phyloP scores from a whole-genome alignment of 1,139 yeast species.

The Sugiyamaella sp. region DNA sequence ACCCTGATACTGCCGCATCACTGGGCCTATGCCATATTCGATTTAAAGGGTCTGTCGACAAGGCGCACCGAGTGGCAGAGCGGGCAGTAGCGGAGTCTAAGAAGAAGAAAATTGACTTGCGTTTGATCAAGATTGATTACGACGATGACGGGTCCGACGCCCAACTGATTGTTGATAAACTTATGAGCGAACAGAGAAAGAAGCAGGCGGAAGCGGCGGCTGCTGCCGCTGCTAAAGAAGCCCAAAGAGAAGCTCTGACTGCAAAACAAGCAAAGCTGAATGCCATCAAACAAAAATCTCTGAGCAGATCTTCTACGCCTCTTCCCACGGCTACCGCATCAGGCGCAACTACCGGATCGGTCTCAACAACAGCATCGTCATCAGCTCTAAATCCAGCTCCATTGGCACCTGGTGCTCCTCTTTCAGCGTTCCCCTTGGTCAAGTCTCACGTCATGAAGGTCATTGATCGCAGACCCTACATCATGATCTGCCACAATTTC shows the following conservation, averaged over 20 bases:
- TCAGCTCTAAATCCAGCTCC: neutral
- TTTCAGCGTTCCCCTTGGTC: slow-evolving; percentile 16
- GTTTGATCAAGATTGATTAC: slow-evolving; percentile 38
- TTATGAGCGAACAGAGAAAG: slow-evolving; percentile 19
- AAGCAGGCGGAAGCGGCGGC: slow-evolving; percentile 18
- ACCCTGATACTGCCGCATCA: slow-evolving; percentile 79
- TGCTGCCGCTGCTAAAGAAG: neutral
- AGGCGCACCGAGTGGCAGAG: slow-evolving; percentile 55
- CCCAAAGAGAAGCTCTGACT: slow-evolving; percentile 4
- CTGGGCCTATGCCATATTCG: slow-evolving; percentile 70
- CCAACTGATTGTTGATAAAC: slow-evolving; percentile 33
- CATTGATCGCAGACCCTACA: slow-evolving; percentile 60
- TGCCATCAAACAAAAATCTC: slow-evolving; percentile 1
- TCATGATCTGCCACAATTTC: slow-evolving; percentile 57
- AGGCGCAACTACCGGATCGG: neutral
- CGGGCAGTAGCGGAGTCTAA: slow-evolving; percentile 44
- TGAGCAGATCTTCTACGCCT: slow-evolving; percentile 8
- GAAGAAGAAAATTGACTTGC: slow-evolving; percentile 43
- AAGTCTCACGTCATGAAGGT: slow-evolving; percentile 31
- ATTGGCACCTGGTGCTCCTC: slow-evolving; percentile 7
- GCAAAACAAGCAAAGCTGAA: slow-evolving; percentile 3
- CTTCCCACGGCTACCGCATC: neutral
- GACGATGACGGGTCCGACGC: slow-evolving; percentile 41
- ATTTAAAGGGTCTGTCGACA: slow-evolving; percentile 60
- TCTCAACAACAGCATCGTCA: neutral